Percentiles rank a stretch among this genome's conserved stretches.
These are phyloP conservation scores for Xerocomus spinulosus DNA, from an alignment of 768 basidiomycete genomes.

Conservation along the genomic window DNA sequence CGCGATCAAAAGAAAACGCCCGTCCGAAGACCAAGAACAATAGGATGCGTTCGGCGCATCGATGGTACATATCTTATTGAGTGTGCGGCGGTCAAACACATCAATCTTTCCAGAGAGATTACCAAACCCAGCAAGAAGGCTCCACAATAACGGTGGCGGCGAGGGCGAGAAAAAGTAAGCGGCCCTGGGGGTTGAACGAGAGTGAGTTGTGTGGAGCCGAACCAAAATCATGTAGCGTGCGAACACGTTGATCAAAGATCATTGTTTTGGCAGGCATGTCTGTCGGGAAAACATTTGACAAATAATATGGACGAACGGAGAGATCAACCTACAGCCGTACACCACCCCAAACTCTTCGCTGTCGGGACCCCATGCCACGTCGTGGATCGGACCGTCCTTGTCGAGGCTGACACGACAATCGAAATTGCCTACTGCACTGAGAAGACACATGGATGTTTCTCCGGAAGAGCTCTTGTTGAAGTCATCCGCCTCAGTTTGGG, in stretches of 20 bases:
- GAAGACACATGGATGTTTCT: constrained; percentile 90
- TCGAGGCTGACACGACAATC: constrained; percentile 86
- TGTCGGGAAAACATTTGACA: constrained; percentile 28
- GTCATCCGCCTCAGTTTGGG: constrained; percentile 95
- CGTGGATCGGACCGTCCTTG: constrained; percentile 97
- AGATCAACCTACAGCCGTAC: constrained; percentile 78
- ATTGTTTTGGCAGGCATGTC: constrained; percentile 94
- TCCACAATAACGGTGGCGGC: no score
- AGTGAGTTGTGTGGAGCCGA: constrained; percentile 87
- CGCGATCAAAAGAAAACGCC: constrained; percentile 88
- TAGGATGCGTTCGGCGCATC: constrained; percentile 91
- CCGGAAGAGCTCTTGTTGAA: constrained; percentile 98
- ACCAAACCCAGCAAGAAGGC: constrained; percentile 96
- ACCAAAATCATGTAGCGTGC: constrained; percentile 87
- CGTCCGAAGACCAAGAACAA: constrained; percentile 95
- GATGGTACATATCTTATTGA: constrained; percentile 72
- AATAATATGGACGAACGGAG: background rate
- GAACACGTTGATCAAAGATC: constrained; percentile 88
- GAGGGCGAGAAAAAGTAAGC: constrained; percentile 81
- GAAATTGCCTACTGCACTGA: constrained; percentile 89
- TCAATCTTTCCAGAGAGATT: constrained; percentile 95
- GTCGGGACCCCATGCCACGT: constrained; percentile 94
- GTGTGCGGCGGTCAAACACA: constrained; percentile 84
- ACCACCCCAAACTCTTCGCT: constrained; percentile 96
- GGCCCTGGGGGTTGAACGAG: constrained; percentile 90